phyloP scores from a whole-genome alignment of 495 filamentous ascomycete genomes.

The Penicillium antarcticum region DNA sequence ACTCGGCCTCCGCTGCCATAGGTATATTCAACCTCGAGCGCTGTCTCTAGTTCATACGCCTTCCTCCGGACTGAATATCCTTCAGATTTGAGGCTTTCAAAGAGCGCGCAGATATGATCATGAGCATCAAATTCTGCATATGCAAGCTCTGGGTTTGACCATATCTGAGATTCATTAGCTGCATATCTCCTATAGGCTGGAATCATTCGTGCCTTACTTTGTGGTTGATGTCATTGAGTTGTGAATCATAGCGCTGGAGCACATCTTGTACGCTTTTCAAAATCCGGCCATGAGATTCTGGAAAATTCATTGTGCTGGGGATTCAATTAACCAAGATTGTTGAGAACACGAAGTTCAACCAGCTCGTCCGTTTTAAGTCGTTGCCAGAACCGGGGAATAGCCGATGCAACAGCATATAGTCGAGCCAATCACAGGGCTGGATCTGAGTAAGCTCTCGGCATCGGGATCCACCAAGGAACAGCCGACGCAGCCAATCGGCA shows the following conservation, averaged over 20 bases:
- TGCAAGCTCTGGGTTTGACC: constrained; percentile 52
- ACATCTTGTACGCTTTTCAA: constrained; percentile 28
- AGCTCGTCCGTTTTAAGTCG: too few species aligned
- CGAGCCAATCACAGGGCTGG: background rate
- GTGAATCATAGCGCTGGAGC: constrained; percentile 26
- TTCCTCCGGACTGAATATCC: constrained; percentile 38
- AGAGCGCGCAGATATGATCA: constrained; percentile 45
- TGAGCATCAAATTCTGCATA: constrained; percentile 54
- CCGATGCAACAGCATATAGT: background rate
- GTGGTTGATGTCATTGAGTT: constrained; percentile 45
- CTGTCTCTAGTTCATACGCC: constrained; percentile 51
- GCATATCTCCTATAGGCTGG: background rate
- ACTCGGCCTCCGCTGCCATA: constrained; percentile 43
- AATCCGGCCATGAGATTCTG: constrained; percentile 22
- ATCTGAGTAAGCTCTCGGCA: background rate
- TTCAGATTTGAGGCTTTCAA: constrained; percentile 28
- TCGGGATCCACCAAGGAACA: background rate
- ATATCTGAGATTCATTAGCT: constrained; percentile 25
- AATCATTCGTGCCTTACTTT: constrained; percentile 27
- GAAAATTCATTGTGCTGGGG: constrained; percentile 21
- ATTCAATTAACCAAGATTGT: too few species aligned
- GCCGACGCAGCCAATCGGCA: constrained; percentile 32
- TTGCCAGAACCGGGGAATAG: too few species aligned
- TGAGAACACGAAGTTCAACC: too few species aligned
- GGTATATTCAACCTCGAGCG: constrained; percentile 54